phyloP scores from a whole-genome alignment of 805 yeast species.

The Saccharomycopsis sp. region DNA sequence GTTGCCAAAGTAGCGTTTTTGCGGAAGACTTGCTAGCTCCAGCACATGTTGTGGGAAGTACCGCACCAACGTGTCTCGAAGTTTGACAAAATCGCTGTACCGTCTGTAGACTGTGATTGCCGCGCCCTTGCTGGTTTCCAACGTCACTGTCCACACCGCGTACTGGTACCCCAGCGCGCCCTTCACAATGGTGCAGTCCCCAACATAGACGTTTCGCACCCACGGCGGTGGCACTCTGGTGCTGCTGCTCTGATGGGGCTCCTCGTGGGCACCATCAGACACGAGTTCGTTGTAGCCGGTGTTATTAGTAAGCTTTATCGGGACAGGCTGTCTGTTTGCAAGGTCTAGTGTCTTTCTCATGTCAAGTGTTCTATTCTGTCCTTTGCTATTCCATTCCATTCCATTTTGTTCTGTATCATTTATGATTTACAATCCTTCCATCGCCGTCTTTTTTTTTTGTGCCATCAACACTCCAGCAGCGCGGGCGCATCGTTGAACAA shows the following conservation, averaged over 20 bases:
- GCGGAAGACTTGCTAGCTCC: slow-evolving; percentile 18
- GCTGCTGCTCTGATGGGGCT: not conserved
- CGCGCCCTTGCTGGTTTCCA: slow-evolving; percentile 17
- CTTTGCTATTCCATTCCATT: no score
- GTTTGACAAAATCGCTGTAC: slow-evolving; percentile 18
- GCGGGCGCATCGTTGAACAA: no score
- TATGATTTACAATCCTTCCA: no score
- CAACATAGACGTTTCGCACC: slow-evolving; percentile 18
- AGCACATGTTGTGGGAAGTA: slow-evolving; percentile 15
- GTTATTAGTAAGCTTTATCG: slow-evolving; percentile 10
- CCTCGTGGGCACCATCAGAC: no score
- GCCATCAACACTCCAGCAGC: no score
- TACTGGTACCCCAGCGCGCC: slow-evolving; percentile 15
- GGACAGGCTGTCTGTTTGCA: slow-evolving; percentile 14
- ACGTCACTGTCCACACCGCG: slow-evolving; percentile 17
- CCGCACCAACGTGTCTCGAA: slow-evolving; percentile 11
- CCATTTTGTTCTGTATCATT: no score
- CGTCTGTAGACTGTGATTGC: slow-evolving; percentile 15
- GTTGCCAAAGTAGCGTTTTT: slow-evolving; percentile 10
- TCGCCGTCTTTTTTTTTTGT: no score
- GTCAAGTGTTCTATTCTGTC: no score
- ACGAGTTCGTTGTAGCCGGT: not conserved
- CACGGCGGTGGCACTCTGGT: slow-evolving; percentile 6
- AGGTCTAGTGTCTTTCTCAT: no score
- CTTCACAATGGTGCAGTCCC: slow-evolving; percentile 19